Evolutionary conservation across 2,329 filamentous ascomycete genomes (phyloP).

Genomic region (Pestalotiopsis fici): DNA sequence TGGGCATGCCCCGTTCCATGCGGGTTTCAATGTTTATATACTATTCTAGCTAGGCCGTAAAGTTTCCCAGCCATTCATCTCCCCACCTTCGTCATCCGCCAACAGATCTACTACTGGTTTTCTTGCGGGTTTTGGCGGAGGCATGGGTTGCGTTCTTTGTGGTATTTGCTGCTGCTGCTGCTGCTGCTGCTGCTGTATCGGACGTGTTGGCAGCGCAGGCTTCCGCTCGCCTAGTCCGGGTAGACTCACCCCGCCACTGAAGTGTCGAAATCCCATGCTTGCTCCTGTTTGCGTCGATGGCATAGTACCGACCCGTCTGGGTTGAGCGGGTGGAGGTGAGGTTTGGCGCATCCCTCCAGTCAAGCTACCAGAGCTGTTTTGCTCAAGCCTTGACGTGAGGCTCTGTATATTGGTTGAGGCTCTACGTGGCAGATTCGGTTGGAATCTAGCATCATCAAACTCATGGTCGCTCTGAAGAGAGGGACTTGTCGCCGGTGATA

Average conservation of each 20-base stretch:
- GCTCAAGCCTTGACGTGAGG: conserved; percentile 28
- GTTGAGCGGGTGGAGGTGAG: conserved; percentile 10
- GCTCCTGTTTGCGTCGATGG: neutral
- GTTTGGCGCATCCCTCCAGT: conserved; percentile 29
- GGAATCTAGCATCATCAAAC: conserved; percentile 22
- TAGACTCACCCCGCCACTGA: conserved; percentile 22
- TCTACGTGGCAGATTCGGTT: conserved; percentile 24
- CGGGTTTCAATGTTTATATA: neutral
- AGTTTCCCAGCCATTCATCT: conserved; percentile 57
- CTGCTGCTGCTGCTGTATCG: conserved; percentile 19
- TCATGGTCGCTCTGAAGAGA: conserved; percentile 15
- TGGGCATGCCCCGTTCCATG: neutral
- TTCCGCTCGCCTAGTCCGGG: conserved; percentile 30
- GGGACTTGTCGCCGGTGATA: conserved; percentile 28
- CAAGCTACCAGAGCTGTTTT: conserved; percentile 20
- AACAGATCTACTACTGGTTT: conserved; percentile 46
- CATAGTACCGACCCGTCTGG: conserved; percentile 7
- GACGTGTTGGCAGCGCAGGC: conserved; percentile 24
- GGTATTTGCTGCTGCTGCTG: neutral
- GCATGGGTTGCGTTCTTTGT: conserved; percentile 9
- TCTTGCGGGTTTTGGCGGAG: conserved; percentile 25
- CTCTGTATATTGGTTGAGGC: conserved; percentile 26
- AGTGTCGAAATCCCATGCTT: neutral
- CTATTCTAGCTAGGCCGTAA: conserved; percentile 44
- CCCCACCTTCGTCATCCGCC: conserved; percentile 42